Base-by-base conservation (phyloP, 1,139 yeast genomes). In the Blastobotrys arbuscula region DNA sequence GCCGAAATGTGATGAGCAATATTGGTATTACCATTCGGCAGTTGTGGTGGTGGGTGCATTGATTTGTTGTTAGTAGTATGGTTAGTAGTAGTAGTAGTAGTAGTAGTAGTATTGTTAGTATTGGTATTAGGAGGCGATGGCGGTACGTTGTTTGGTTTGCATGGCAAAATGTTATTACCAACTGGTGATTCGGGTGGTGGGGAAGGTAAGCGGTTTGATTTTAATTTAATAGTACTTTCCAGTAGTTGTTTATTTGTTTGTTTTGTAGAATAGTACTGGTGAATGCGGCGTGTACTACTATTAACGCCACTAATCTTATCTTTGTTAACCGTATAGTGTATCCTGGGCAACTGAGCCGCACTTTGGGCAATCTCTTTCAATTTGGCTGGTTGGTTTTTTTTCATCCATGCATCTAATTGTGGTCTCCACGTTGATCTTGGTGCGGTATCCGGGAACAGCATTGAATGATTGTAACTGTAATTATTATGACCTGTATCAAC, bases 361-460 rank as follows among this genome's bases (percentile, higher is more conserved):
- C 45, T 45, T 47, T 53, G 58, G 15, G 59, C 45, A 21, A 58
- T 52, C 49, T 59, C 61, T 37, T 50, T 49, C 23, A 58, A 49
- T 44, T 56, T 59, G 15, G 52, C 48, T 10, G 62, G 62, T 18
- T 56, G 59, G 46, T 56, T 56, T 45, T 59, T 55, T 51, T 60
- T 63, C 56, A 68, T 58, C 71, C 71, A 67, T 7, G 64, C 54
- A 50, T 66, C 68, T 42, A 68, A 47, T 54, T 67, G 71, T 1
- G 70, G 70, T 37, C 69, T 54, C 72, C 72, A 68, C 4, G 64
- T 59, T 13, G 61, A 53, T 33, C 69, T 53, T 4, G 71, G 71
- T 2, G 72, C 72, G 10, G 72, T 68, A 53, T 68, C 72, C n/a
- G 72, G 68, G 48, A 64, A 68, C 37, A 68, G 57, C 42, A 66